Evolutionary conservation across 1,139 yeast species (phyloP), one percentile per base, ranked within the genome.

Genomic region (Yamadazyma songkhlaensis): DNA sequence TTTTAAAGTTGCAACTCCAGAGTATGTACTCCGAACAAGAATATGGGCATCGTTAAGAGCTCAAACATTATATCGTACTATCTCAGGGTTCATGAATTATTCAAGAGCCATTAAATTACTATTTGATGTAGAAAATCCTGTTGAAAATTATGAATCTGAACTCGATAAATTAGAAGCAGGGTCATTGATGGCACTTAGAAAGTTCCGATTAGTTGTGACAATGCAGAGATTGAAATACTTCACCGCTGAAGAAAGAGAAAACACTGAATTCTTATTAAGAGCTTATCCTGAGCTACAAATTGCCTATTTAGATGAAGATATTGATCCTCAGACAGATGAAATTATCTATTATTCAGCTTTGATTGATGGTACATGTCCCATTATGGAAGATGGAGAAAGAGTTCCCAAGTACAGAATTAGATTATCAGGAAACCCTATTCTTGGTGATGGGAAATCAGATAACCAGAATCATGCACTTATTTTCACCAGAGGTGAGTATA

Each of bases 21-120:
- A 74, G 37, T 74, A 72, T 46, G 64, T 73, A 15, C 50, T 75
- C 39, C 57, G 81, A 48, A 75, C 81, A 1, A 52, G 81, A 45
- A 67, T 77, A 12, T 77, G 82, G 81, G 80, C 81, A 1, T 75
- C 81, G 0, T 57, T 77, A 36, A 59, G 81, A 47, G 64, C 78
- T 2, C 82, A 77, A 49, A 77, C 82, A 0, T 56, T 76, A 15
- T 76, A 71, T 45, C 60, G 81, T 36, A 77, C 81, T 1, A 64
- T 77, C 12, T 65, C 79, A 1, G 81, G 81, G 1, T 77, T 77
- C 45, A 75, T 75, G 81, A 75, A 76, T 47, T 76, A 76, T 47
- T 67, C 77, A 7, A 55, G 75, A 13, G 81, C 81, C 0, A 65
- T 76, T 3, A 76, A 74, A 42, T 53, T 74, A 9, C 50, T 76